Evolutionary conservation across 148 eudicot genomes (phyloP), one percentile per base, ranked within the genome.

Genomic region (Rhododendron henanense): DNA sequence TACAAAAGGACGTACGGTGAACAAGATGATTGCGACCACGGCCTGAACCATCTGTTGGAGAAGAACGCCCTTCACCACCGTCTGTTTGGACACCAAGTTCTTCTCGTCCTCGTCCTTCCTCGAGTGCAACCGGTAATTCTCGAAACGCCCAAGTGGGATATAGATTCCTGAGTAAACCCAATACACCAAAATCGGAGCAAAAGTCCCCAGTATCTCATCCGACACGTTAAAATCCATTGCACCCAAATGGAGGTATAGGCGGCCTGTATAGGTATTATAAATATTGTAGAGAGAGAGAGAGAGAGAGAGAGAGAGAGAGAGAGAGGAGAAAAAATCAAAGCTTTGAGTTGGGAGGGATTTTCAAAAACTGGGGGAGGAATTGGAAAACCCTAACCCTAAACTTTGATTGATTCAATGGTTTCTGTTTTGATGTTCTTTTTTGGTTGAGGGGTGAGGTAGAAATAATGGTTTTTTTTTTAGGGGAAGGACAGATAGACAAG

Each of bases 121-220:
- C 5, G 94, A 90, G 84, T 94, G 97, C 84, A 95, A 90, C 45
- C 96, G 88, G 84, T 94, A 94, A 75, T 91, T 84, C 44, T 92
- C 98, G 3, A 90, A 73, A 3, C 88, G 87, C 75, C 93, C 94
- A 45, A 95, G 82, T 82, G 92, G 2, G 39, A 91, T 76, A 87
- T 93, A 93, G 23, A 96, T 81, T 61, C 98, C 95, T 6, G 99
- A 96, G 78, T 96, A 95, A 15, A 88, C 86, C 99, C 99, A 96
- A 84, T 96, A 96, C 48, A 96, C 94, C 65, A 91, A 47, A 51
- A 96, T 91, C 16, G 99, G 99, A 23, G 85, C 93, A 86, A 96
- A 86, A 0, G 99, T 96, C 8, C 97, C 99, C 88, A 95, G 75
- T 21, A 95, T 55, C 84, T 96, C 96, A 89, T 95, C 98, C 9